Evolutionary conservation across 768 basidiomycete species (phyloP).

Genomic region (Suillus americanus): DNA sequence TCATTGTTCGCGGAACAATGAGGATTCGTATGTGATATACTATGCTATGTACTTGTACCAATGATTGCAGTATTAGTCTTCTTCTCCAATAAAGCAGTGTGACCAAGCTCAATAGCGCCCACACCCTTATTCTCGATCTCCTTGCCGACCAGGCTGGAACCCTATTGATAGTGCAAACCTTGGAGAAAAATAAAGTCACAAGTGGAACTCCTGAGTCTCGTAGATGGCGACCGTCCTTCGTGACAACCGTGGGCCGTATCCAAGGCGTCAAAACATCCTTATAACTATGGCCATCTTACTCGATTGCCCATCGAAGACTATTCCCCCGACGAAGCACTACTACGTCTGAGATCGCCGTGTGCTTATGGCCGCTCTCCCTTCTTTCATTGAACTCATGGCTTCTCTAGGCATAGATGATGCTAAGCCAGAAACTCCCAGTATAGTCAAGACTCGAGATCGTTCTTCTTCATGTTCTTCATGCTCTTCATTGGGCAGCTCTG

Average conservation of each 20-base stretch:
- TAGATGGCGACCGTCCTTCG: conserved; percentile 30
- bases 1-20: background rate
- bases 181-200: conserved; percentile 22
- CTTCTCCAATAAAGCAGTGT: background rate
- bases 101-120: background rate
- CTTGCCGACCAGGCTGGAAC: conserved; percentile 64
- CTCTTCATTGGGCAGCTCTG: conserved; percentile 40
- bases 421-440: conserved; percentile 30
- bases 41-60: background rate
- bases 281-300: conserved; percentile 23
- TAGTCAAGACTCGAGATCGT: conserved; percentile 27
- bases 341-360: conserved; percentile 30
- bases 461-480: conserved; percentile 48
- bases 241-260: conserved; percentile 40
- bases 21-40: background rate
- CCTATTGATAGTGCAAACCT: conserved; percentile 37
- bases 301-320: conserved; percentile 18
- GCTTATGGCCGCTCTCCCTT: conserved; percentile 75
- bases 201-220: conserved; percentile 23
- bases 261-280: conserved; percentile 26
- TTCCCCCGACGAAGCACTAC: conserved; percentile 16
- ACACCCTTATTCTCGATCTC: conserved; percentile 36
- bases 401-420: conserved; percentile 67
- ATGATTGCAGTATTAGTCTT: background rate
- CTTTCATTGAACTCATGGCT: conserved; percentile 86